These are phyloP conservation scores for Mallotus japonicus DNA, from an alignment of 441 rosid genomes.

Conservation along the genomic window DNA sequence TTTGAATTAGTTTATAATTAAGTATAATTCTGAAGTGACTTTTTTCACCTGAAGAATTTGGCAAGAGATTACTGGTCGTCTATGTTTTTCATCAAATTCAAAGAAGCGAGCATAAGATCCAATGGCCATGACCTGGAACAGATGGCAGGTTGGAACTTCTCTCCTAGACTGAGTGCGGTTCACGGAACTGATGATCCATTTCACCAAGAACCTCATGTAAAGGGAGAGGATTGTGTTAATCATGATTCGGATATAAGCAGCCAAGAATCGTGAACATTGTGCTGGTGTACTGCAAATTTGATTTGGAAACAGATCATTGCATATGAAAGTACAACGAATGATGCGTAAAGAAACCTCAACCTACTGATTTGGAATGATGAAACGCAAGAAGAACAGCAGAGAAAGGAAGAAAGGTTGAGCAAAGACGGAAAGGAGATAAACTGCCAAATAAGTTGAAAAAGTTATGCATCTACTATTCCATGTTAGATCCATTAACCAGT, in stretches of 20 bases:
- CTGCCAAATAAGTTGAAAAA: too few species aligned
- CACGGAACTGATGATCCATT: slow-evolving; percentile 82
- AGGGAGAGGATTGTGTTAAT: slow-evolving; percentile 32
- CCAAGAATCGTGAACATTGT: background rate
- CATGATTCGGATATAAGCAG: slow-evolving; percentile 17
- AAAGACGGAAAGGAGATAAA: too few species aligned
- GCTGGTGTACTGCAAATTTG: background rate
- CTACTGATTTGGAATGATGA: too few species aligned
- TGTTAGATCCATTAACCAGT: too few species aligned
- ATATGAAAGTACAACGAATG: background rate
- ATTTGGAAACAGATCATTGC: slow-evolving; percentile 4
- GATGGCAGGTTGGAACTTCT: slow-evolving; percentile 56
- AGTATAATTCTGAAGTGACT: background rate
- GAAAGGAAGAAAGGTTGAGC: too few species aligned
- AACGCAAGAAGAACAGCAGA: too few species aligned
- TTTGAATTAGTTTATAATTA: background rate
- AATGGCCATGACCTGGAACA: slow-evolving; percentile 45
- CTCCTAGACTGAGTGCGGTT: slow-evolving; percentile 76
- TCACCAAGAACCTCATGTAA: slow-evolving; percentile 55
- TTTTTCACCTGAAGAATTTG: slow-evolving; percentile 50
- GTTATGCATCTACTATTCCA: too few species aligned
- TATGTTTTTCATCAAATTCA: slow-evolving; percentile 74
- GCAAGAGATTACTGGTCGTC: slow-evolving; percentile 90
- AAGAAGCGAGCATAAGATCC: slow-evolving; percentile 49
- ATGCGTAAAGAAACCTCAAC: background rate